phyloP scores from a whole-genome alignment of 2,329 filamentous ascomycete genomes.

The Triangularia verruculosa region DNA sequence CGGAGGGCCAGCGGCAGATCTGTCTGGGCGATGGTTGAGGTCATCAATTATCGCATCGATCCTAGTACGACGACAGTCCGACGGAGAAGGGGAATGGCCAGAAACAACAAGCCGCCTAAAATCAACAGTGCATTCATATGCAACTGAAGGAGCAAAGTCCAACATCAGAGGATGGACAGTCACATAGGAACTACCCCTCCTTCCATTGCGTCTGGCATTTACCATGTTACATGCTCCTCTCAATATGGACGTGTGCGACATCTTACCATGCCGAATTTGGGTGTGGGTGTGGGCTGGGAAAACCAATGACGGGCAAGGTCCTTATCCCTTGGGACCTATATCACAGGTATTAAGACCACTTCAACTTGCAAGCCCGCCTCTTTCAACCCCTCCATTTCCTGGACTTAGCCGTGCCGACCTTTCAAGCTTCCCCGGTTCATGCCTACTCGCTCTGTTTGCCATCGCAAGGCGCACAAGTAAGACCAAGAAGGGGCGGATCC shows the following conservation, averaged over 20 bases:
- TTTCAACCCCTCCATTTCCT: conserved; percentile 20
- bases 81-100: neutral
- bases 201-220: neutral
- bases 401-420: conserved; percentile 22
- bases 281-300: conserved; percentile 5
- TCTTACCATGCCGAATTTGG: conserved; percentile 20
- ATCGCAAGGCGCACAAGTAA: conserved; percentile 1
- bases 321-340: conserved; percentile 21
- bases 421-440: conserved; percentile 23
- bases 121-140: neutral
- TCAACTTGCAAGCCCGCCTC: conserved; percentile 12
- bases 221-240: conserved; percentile 6
- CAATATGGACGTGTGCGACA: conserved; percentile 15
- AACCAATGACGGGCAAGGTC: conserved; percentile 17
- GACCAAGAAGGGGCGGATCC: conserved; percentile 15
- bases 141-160: neutral
- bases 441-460: conserved; percentile 16
- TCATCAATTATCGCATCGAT: no score
- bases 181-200: neutral
- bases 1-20: no score
- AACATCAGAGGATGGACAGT: neutral
- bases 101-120: neutral
- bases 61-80: neutral
- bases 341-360: conserved; percentile 20
- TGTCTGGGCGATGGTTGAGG: no score